Conservation (phyloP, 768 basidiomycete genomes). For the Boletus reticuloceps region DNA sequence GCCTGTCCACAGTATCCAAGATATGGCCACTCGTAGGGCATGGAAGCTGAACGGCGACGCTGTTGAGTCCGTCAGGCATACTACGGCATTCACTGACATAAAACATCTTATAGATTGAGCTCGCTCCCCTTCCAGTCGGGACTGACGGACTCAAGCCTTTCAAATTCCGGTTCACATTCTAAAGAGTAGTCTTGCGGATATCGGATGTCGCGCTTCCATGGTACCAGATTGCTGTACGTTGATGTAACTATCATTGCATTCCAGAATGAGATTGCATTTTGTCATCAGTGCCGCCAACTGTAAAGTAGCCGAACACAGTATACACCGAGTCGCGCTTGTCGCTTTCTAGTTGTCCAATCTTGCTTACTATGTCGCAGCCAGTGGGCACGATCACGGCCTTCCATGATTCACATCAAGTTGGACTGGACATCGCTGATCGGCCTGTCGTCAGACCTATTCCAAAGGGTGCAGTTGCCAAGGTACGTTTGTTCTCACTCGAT, state of each 20-base stretch:
- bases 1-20: not conserved
- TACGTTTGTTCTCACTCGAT: too few relatives aligned
- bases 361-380: too few relatives aligned
- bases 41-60: conserved; percentile 3
- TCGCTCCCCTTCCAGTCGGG: not conserved
- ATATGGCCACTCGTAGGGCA: not conserved
- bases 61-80: not conserved
- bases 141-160: conserved; percentile 1
- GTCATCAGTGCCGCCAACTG: too few relatives aligned
- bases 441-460: too few relatives aligned
- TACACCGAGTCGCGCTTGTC: too few relatives aligned
- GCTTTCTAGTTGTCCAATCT: too few relatives aligned
- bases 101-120: conserved; percentile 2
- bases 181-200: not conserved
- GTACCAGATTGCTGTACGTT: not conserved
- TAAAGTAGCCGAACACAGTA: too few relatives aligned
- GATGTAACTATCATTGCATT: not conserved
- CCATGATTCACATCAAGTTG: too few relatives aligned
- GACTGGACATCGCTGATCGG: too few relatives aligned
- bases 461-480: too few relatives aligned
- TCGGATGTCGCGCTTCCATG: too few relatives aligned
- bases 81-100: not conserved
- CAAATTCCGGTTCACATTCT: conserved; percentile 8
- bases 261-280: not conserved
- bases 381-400: too few relatives aligned